Base-by-base conservation (phyloP, 2,329 filamentous ascomycete genomes). In the Penicillium oxalicum region DNA sequence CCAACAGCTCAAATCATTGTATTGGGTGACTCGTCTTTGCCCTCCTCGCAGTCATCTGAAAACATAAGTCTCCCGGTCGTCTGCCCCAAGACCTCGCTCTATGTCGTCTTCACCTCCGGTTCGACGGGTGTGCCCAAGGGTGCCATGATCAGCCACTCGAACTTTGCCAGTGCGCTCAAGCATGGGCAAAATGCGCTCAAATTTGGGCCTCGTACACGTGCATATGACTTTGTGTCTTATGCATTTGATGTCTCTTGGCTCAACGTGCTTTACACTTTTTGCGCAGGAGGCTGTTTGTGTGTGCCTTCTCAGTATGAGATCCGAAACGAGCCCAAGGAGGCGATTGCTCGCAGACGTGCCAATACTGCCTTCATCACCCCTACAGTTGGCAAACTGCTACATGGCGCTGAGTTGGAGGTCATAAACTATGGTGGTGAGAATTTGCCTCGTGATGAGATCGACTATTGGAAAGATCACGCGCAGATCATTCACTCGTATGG, bases 141-240 rank as follows among this genome's bases (percentile, higher is more conserved):
- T 2, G 74, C 81, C n/a, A 75, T 81, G 40, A 80, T 82, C 53
- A 77, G 75, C 3, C 82, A 85, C 55, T 66, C 66, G 11, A 26
- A 25, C 13, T 40, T 24, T 9, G 11, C 18, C 9, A 40, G 38
- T 5, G 38, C 24, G 18, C 18, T 24, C 18, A n/a, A 40, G n/a
- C 34, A 36, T 36, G 9, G 12, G 18, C 11, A 12, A 13, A 13
- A 6, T 5, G 12, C 12, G 34, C 8, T 13, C 11, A 13, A 13
- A 2, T 13, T 36, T 6, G 12, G 12, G 9, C 11, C 5, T 6
- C 12, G 12, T 26, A 5, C 12, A 1, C 46, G 52, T 2, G 36
- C 29, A 0, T 36, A 49, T 9, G 36, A 51, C 27, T 51, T 49
- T 5, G 34, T 49, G 0, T 42, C 46, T 6, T 47, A 47, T 9